Evolutionary conservation across 2,329 filamentous ascomycete genomes (phyloP), one percentile per base, ranked within the genome.

Genomic region (Paecilomyces niveus): DNA sequence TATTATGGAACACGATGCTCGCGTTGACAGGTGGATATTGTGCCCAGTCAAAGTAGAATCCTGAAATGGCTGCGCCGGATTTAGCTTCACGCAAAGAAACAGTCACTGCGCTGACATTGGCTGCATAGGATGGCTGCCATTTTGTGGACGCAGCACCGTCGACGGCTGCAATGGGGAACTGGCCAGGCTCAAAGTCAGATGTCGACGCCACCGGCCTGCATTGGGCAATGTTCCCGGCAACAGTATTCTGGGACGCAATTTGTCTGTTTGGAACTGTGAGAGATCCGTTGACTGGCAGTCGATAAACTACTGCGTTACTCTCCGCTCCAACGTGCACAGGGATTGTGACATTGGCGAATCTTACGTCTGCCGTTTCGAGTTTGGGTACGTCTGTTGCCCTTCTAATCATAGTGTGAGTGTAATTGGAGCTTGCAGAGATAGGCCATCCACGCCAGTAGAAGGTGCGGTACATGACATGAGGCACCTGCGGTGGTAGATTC

Each of bases 371-470:
- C 1, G 77, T 81, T 0, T 78, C 66, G 1, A 85, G 77, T 0
- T 74, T 68, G 0, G 69, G 54, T 2, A 77, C 74, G 2, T 73
- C 74, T 0, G 74, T 67, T 1, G 82, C 73, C 13, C 86, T 83
- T 13, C 77, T 79, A 39, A 89, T 72, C 1, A 78, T 84, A 0
- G 87, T 89, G 64, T 89, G 85, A 0, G 85, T 88, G 50, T 78
- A 76, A 66, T 89, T 89, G 2, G 85, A 83, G 33, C 71, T 76
- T 0, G 85, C 84, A 9, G 80, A 79, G 63, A 89, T 81, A 3
- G 84, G 84, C 71, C 84, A 84, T 18, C 86, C 86, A 62, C 82
- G 83, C 79, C 83, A 89, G 74, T 87, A 86, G 68, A 89, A 83
- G 1, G 80, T 86, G 6, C 86, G 82, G 66, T 86, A 85, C 54